phyloP scores from a whole-genome alignment of 2,329 filamentous ascomycete genomes.

The Pseudogymnoascus verrucosus region DNA sequence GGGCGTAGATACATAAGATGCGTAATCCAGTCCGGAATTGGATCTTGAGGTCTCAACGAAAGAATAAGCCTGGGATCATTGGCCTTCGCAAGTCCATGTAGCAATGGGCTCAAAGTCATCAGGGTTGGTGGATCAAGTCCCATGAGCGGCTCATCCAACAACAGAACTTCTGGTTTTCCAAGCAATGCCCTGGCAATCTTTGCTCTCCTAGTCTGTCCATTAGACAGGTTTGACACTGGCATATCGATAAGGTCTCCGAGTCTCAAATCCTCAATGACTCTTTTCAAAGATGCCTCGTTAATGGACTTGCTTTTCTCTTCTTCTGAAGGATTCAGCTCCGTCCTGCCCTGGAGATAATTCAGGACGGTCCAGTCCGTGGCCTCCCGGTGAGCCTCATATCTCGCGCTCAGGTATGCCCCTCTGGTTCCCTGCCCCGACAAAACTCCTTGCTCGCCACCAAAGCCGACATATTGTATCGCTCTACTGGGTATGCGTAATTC shows the following conservation, averaged over 20 bases:
- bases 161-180: constrained; percentile 66
- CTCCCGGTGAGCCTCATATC: constrained; percentile 84
- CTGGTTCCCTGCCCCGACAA: constrained; percentile 48
- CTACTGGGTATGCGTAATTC: constrained; percentile 49
- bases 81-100: constrained; percentile 58
- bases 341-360: constrained; percentile 76
- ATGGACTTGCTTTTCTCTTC: constrained; percentile 41
- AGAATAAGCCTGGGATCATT: constrained; percentile 66
- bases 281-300: constrained; percentile 44
- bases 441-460: constrained; percentile 62
- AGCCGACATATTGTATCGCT: constrained; percentile 85
- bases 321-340: constrained; percentile 67
- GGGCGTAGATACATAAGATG: constrained; percentile 67
- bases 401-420: constrained; percentile 78
- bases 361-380: constrained; percentile 77
- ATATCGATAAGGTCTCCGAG: constrained; percentile 64
- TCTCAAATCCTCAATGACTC: constrained; percentile 61
- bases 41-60: constrained; percentile 75
- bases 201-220: constrained; percentile 82
- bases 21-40: constrained; percentile 82
- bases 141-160: constrained; percentile 95
- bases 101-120: constrained; percentile 59
- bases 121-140: constrained; percentile 83
- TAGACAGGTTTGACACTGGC: constrained; percentile 83
- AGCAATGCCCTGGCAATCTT: constrained; percentile 83